Conservation (phyloP, 108 stramenopile genomes). For the Skeletonema marinoi region DNA sequence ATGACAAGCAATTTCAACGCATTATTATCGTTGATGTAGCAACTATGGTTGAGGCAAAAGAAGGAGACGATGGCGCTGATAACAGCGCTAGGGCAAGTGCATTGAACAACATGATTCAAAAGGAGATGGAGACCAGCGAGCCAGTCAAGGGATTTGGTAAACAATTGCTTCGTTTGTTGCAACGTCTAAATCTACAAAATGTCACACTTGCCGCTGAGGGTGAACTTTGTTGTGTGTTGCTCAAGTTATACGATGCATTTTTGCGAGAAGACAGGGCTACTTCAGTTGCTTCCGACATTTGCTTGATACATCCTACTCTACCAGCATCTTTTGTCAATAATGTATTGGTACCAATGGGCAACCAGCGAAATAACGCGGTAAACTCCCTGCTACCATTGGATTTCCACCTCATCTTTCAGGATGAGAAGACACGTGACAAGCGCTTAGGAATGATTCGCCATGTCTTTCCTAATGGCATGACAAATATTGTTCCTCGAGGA, state of each 20-base stretch:
- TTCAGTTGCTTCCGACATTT: slow-evolving; percentile 11
- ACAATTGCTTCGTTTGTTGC: slow-evolving; percentile 39
- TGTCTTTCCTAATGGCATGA: slow-evolving; percentile 18
- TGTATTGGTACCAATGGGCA: slow-evolving; percentile 20
- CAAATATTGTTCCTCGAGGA: slow-evolving; percentile 9
- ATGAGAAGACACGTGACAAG: slow-evolving; percentile 27
- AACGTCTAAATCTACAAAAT: slow-evolving; percentile 35
- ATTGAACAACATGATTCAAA: slow-evolving; percentile 10
- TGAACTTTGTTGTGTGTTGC: slow-evolving; percentile 32
- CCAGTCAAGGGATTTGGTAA: slow-evolving; percentile 46
- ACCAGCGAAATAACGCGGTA: background rate
- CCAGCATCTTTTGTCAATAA: slow-evolving; percentile 34
- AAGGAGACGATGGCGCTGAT: slow-evolving; percentile 14
- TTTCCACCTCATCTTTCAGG: slow-evolving; percentile 31
- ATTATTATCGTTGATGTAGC: slow-evolving; percentile 45
- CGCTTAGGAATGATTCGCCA: slow-evolving; percentile 22
- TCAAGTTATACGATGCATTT: slow-evolving; percentile 38
- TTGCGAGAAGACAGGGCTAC: background rate
- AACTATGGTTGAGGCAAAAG: slow-evolving; percentile 27
- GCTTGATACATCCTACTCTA: slow-evolving; percentile 33
- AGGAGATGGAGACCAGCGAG: slow-evolving; percentile 31
- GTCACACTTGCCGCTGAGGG: slow-evolving; percentile 38
- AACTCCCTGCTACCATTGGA: background rate
- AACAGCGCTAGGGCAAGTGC: background rate
- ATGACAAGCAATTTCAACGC: slow-evolving; percentile 5